Evolutionary conservation across 2,329 filamentous ascomycete genomes (phyloP).

Genomic region (Sordariomycetes sp.): DNA sequence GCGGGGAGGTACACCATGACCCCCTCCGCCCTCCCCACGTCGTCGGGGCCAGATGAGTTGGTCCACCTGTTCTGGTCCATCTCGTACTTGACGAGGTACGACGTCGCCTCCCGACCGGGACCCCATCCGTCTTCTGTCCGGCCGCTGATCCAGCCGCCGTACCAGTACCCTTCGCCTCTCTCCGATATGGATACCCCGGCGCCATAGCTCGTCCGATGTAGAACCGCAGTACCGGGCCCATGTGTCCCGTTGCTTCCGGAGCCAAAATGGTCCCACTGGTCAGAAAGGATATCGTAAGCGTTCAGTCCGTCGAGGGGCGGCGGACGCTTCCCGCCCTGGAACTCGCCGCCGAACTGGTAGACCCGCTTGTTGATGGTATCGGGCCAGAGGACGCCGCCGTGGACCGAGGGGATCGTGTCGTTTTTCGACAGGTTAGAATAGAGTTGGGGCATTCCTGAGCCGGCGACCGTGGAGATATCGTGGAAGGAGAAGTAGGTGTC

Average conservation of each 20-base stretch:
- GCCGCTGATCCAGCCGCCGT: conserved; percentile 49
- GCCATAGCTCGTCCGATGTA: conserved; percentile 39
- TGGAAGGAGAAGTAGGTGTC: conserved; percentile 33
- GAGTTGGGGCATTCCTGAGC: conserved; percentile 35
- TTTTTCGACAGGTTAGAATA: conserved; percentile 47
- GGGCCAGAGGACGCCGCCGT: conserved; percentile 38
- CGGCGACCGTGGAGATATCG: conserved; percentile 32
- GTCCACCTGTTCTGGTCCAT: conserved; percentile 36
- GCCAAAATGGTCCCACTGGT: conserved; percentile 37
- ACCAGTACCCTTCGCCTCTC: conserved; percentile 44
- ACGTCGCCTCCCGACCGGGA: conserved; percentile 29
- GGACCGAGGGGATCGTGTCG: conserved; percentile 32
- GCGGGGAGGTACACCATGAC: conserved; percentile 45
- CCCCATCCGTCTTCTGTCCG: conserved; percentile 35
- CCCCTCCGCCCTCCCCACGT: conserved; percentile 42
- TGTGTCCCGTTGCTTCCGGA: conserved; percentile 7
- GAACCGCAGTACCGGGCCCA: conserved; percentile 17
- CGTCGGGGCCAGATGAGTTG: conserved; percentile 40
- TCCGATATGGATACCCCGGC: conserved; percentile 40
- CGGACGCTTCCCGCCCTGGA: conserved; percentile 27
- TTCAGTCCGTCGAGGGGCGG: conserved; percentile 32
- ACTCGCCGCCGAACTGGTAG: conserved; percentile 50
- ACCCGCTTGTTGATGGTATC: conserved; percentile 50
- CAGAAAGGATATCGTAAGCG: conserved; percentile 41
- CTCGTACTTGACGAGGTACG: conserved; percentile 40